Evolutionary conservation across 2,329 filamentous ascomycete species (phyloP), one percentile per base, ranked within the genome.

Genomic region (Coniochaeta sp.): DNA sequence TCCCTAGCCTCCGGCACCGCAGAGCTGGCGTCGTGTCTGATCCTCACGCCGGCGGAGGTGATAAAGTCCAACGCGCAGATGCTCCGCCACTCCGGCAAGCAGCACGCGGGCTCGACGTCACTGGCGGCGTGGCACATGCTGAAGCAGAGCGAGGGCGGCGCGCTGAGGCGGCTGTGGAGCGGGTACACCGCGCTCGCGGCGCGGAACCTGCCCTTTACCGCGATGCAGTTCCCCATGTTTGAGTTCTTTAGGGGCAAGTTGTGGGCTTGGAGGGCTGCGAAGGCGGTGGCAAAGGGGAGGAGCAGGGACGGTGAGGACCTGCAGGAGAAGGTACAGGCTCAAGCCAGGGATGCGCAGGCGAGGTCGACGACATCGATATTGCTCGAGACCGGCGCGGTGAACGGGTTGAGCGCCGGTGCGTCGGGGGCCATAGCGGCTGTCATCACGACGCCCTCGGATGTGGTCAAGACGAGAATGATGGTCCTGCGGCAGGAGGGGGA

Each of bases 1-100:
- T 79, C 87, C 6, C 68, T 79, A 3, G 86, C 90, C 12, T 95
- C 89, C 1, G 85, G 83, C 2, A 70, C 82, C 14, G 91, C 86
- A 1, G 91, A 96, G 68, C 79, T 91, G 58, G 87, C 90, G 3
- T 91, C 89, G 5, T 96, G 91, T 64, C 76, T 90, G 18, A 88
- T 96, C 55, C 79, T 96, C 31, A 92, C 91, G 0, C 91, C 91
- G 0, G 89, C 90, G 13, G 91, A 96, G 66, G 89, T 95, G 7
- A 81, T 96, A 56, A 96, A 96, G 71, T 91, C 95, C 65, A 96
- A 96, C 67, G 90, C 91, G 0, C 91, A 96, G 67, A 91, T 96
- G 79, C 74, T 94, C 28, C 62, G 55, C 13, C 57, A 32, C 52
- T 61, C 61, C 56, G 20, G 58, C 53, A 14, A 47, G 8, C 47